Percentiles rank a stretch among this genome's conserved stretches.
phyloP scores from a whole-genome alignment of 805 yeast species.

The Candida silvicultrix region DNA sequence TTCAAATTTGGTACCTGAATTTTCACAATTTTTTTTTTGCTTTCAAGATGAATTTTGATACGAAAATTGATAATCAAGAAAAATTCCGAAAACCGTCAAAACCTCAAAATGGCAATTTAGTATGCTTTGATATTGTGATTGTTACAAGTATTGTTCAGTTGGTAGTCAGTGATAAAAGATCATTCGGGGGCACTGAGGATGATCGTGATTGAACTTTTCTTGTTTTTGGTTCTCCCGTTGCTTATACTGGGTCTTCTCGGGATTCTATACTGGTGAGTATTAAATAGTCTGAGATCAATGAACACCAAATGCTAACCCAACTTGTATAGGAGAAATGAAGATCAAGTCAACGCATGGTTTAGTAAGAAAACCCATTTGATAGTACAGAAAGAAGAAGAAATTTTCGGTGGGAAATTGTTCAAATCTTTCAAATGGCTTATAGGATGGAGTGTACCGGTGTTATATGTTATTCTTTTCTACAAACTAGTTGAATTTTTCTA shows the following conservation, averaged over 20 bases:
- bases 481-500: constrained; percentile 13
- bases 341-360: not conserved
- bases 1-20: not conserved
- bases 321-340: not conserved
- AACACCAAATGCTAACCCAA: not conserved
- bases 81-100: not conserved
- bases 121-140: too few relatives aligned
- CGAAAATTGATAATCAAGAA: not conserved
- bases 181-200: too few relatives aligned
- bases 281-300: not conserved
- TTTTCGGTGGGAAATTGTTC: constrained; percentile 12
- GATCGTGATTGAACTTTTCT: not conserved
- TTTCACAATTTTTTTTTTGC: too few relatives aligned
- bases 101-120: not conserved
- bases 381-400: constrained; percentile 3
- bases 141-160: too few relatives aligned
- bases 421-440: not conserved
- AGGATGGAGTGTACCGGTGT: constrained; percentile 15
- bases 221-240: not conserved
- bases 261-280: not conserved
- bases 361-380: too few relatives aligned
- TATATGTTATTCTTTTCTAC: constrained; percentile 10
- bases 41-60: not conserved
- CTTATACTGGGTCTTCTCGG: not conserved
- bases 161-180: too few relatives aligned